These are phyloP conservation scores for Stylonectria norvegica DNA, from an alignment of 2,329 filamentous ascomycete genomes.

Conservation along the genomic window DNA sequence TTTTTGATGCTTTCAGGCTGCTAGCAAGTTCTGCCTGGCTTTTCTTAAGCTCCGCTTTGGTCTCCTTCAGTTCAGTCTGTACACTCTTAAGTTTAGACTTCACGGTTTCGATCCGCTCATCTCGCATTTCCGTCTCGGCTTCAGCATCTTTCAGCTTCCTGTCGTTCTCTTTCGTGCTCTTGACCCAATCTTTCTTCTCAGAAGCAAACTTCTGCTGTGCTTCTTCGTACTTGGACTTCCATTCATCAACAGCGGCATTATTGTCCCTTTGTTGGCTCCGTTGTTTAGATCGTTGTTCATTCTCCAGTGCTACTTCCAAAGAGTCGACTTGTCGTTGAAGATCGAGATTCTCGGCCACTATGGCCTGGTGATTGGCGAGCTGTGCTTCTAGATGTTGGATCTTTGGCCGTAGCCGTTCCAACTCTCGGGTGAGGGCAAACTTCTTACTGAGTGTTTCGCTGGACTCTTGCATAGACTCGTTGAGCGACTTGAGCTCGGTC, in stretches of 20 bases:
- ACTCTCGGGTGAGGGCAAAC: constrained; percentile 48
- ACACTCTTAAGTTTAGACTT: constrained; percentile 65
- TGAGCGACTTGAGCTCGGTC: constrained; percentile 69
- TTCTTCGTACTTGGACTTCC: constrained; percentile 35
- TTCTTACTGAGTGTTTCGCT: constrained; percentile 64
- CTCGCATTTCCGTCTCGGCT: constrained; percentile 59
- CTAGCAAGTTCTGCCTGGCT: constrained; percentile 42
- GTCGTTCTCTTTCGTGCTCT: constrained; percentile 43
- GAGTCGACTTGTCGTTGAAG: constrained; percentile 75
- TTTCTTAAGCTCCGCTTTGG: constrained; percentile 38
- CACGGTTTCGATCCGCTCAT: constrained; percentile 67
- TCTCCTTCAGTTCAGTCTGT: constrained; percentile 70
- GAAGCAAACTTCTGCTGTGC: constrained; percentile 35
- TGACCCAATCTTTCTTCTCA: constrained; percentile 47
- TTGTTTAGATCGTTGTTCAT: constrained; percentile 55
- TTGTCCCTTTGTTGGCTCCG: constrained; percentile 29
- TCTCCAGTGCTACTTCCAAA: constrained; percentile 77
- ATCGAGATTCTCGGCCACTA: constrained; percentile 74
- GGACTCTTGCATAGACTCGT: constrained; percentile 64
- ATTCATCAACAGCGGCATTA: constrained; percentile 43
- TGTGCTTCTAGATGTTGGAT: constrained; percentile 55
- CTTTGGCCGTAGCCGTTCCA: constrained; percentile 53
- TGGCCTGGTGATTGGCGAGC: constrained; percentile 58
- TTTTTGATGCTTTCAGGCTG: constrained; percentile 14
- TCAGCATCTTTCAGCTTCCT: constrained; percentile 59